These are phyloP conservation scores for Petrea volubilis DNA, from an alignment of 257 asterid species.

Conservation along the genomic window DNA sequence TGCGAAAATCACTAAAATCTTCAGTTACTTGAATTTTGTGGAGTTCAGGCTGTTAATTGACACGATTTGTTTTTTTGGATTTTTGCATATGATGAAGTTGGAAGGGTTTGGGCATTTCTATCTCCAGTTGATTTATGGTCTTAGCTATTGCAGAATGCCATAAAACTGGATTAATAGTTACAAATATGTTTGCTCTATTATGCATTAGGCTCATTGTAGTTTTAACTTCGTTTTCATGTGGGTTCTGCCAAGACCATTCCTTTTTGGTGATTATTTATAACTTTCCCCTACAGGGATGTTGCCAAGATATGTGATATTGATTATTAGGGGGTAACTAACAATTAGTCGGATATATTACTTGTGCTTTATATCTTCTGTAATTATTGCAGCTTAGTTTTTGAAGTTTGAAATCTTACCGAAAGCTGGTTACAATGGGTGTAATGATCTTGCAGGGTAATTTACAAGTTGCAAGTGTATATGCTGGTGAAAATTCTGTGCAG, in stretches of 20 bases:
- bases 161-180: neutral
- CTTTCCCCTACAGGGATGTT: neutral
- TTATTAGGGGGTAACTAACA: neutral
- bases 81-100: neutral
- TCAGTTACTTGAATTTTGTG: neutral
- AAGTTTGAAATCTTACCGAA: neutral
- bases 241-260: neutral
- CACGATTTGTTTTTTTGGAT: neutral
- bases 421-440: constrained; percentile 7
- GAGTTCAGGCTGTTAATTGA: neutral
- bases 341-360: neutral
- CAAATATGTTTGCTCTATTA: neutral
- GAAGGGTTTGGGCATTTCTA: neutral
- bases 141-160: constrained; percentile 6
- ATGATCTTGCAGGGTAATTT: constrained; percentile 63
- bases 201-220: neutral
- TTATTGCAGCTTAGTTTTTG: neutral
- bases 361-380: neutral
- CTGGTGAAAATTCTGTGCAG: constrained; percentile 61
- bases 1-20: neutral
- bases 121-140: neutral
- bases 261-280: constrained; percentile 9
- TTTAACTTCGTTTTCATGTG: neutral
- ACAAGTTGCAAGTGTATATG: constrained; percentile 79
- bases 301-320: neutral